phyloP scores from a whole-genome alignment of 2,329 filamentous ascomycete species.

The Microsporum ferrugineum region DNA sequence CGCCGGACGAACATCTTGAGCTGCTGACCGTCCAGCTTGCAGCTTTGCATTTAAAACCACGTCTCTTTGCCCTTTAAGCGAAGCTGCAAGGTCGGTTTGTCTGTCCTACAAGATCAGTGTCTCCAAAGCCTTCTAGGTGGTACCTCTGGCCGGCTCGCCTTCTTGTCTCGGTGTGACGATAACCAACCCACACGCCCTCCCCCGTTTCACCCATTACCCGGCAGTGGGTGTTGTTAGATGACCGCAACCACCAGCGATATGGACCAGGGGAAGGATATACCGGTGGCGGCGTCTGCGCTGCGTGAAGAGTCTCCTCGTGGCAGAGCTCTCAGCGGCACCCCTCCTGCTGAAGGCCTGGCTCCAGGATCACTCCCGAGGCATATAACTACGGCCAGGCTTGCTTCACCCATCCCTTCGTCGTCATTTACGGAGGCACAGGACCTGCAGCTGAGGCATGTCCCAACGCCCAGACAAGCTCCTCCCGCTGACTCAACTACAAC shows the following conservation, averaged over 20 bases:
- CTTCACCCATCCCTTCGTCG: slow-evolving; percentile 44
- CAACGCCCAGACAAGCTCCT: slow-evolving; percentile 30
- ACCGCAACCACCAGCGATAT: background rate
- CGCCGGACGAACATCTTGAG: background rate
- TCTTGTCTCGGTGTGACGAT: background rate
- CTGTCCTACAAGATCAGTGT: background rate
- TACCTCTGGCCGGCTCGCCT: background rate
- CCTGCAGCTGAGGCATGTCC: slow-evolving; percentile 38
- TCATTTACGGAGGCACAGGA: slow-evolving; percentile 29
- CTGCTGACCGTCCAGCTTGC: background rate
- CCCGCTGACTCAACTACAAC: slow-evolving; percentile 44
- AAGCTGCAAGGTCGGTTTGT: background rate
- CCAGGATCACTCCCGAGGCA: slow-evolving; percentile 38
- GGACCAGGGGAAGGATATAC: slow-evolving; percentile 13
- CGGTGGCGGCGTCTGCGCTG: slow-evolving; percentile 18
- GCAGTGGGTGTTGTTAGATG: background rate
- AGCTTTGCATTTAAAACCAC: background rate
- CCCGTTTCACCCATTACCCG: background rate
- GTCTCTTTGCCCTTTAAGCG: no score
- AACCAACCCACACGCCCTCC: background rate
- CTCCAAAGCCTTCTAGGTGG: background rate
- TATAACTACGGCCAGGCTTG: slow-evolving; percentile 44
- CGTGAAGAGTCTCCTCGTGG: slow-evolving; percentile 16
- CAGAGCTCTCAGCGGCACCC: slow-evolving; percentile 11
- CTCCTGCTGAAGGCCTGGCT: slow-evolving; percentile 20